A percentile compares a stretch with the other conserved stretches of the same genome.
phyloP scores from a whole-genome alignment of 441 rosid genomes.

The Eutrema salsugineum region DNA sequence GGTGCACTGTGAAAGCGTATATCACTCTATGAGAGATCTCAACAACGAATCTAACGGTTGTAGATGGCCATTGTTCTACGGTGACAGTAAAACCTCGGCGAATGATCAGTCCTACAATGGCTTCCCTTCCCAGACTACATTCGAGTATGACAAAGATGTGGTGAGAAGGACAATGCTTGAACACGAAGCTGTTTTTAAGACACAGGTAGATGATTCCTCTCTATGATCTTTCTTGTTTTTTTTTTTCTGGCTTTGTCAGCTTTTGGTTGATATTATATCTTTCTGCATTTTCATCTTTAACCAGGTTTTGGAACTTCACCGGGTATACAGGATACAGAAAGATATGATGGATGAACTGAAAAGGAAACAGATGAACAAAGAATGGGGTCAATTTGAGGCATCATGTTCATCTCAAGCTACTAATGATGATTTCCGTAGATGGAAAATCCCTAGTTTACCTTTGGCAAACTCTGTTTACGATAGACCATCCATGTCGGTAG shows the following conservation, averaged over 20 bases:
- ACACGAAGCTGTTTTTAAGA: conserved; percentile 84
- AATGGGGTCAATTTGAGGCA: conserved; percentile 40
- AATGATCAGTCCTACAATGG: conserved; percentile 65
- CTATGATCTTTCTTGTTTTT: neutral
- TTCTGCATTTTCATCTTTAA: conserved; percentile 14
- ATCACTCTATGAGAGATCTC: conserved; percentile 83
- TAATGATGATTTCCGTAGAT: conserved; percentile 59
- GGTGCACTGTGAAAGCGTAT: conserved; percentile 68
- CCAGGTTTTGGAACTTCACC: conserved; percentile 75
- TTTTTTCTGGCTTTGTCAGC: neutral
- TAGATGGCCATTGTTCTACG: conserved; percentile 67
- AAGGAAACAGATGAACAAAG: conserved; percentile 40
- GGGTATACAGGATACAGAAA: conserved; percentile 55
- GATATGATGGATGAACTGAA: conserved; percentile 69
- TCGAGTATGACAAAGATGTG: conserved; percentile 52
- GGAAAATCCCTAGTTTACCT: conserved; percentile 57
- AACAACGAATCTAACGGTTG: conserved; percentile 74
- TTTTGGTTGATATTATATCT: conserved; percentile 22
- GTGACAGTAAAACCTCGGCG: conserved; percentile 49
- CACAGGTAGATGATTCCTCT: conserved; percentile 49
- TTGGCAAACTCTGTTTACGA: conserved; percentile 49
- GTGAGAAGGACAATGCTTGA: conserved; percentile 81
- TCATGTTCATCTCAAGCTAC: conserved; percentile 70
- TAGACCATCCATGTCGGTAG: conserved; percentile 55
- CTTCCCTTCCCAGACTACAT: conserved; percentile 43